phyloP scores from a whole-genome alignment of 306 rosid genomes.

The Myrica gale region DNA sequence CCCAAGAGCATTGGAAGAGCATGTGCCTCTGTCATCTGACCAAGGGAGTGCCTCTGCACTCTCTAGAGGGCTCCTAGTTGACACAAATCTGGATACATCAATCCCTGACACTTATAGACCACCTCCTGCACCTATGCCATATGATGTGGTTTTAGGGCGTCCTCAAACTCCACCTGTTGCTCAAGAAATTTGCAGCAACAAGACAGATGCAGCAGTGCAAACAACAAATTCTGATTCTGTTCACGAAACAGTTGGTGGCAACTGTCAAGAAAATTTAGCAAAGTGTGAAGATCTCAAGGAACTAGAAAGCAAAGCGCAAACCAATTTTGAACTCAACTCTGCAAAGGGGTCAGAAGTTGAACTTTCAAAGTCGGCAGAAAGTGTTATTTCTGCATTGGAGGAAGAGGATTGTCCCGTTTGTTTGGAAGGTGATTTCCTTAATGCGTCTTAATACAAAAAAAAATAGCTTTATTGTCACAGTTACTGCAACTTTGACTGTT shows the following conservation, averaged over 20 bases:
- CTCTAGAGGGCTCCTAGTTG: constrained; percentile 71
- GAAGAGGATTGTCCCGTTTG: constrained; percentile 95
- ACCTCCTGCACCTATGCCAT: constrained; percentile 87
- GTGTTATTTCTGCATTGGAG: constrained; percentile 43
- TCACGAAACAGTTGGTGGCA: constrained; percentile 50
- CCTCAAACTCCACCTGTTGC: constrained; percentile 56
- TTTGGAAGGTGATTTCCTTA: constrained; percentile 74
- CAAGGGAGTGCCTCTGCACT: constrained; percentile 49
- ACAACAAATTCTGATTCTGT: constrained; percentile 56
- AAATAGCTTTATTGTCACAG: neutral
- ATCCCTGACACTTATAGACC: constrained; percentile 85
- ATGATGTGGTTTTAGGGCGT: constrained; percentile 45
- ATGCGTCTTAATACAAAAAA: constrained; percentile 10
- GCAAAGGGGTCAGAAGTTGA: constrained; percentile 62
- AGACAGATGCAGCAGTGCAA: constrained; percentile 44
- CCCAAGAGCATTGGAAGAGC: constrained; percentile 79
- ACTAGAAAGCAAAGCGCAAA: constrained; percentile 51
- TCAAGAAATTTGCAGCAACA: constrained; percentile 52
- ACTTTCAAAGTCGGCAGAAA: constrained; percentile 52
- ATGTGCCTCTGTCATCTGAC: constrained; percentile 70
- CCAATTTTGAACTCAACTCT: constrained; percentile 39
- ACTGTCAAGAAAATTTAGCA: constrained; percentile 40
- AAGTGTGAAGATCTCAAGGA: constrained; percentile 60
- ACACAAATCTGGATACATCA: constrained; percentile 82
- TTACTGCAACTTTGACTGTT: constrained; percentile 12